Percentiles rank a stretch among this genome's conserved stretches.
Conservation (phyloP, 2,329 filamentous ascomycete species). For the Westerdykella ornata region DNA sequence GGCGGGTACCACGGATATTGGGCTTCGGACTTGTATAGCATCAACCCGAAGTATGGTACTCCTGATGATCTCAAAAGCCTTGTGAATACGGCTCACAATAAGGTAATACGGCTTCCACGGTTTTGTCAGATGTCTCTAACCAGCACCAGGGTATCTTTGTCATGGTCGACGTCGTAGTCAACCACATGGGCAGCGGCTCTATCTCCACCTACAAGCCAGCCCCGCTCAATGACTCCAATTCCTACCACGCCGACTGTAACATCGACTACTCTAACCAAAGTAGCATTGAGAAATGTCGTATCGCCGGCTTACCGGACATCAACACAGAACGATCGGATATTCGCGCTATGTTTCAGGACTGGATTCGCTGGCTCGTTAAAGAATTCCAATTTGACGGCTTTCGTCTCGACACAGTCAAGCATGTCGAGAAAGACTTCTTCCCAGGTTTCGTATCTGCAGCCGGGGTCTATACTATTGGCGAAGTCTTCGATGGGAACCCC, state of each 20-base stretch:
- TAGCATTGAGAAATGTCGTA: constrained; percentile 27
- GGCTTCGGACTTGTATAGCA: constrained; percentile 42
- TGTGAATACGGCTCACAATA: constrained; percentile 41
- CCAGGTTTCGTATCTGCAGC: constrained; percentile 48
- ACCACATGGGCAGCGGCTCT: constrained; percentile 37
- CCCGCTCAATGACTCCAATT: constrained; percentile 22
- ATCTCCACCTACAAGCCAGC: constrained; percentile 23
- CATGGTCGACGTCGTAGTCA: constrained; percentile 49
- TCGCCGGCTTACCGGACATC: constrained; percentile 27
- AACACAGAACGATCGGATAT: constrained; percentile 23
- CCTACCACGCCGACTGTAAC: constrained; percentile 23
- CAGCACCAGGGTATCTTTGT: constrained; percentile 36
- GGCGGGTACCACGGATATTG: constrained; percentile 49
- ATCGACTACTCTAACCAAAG: constrained; percentile 30
- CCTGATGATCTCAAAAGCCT: constrained; percentile 44
- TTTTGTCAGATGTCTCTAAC: constrained; percentile 4
- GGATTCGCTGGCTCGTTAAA: constrained; percentile 27
- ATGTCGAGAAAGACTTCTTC: constrained; percentile 56
- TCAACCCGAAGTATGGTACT: constrained; percentile 48
- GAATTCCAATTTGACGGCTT: constrained; percentile 46
- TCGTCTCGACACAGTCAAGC: constrained; percentile 57
- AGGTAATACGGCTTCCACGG: constrained; percentile 38
- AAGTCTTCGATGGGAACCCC: constrained; percentile 52
- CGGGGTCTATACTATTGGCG: constrained; percentile 56
- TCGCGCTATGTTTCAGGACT: constrained; percentile 20